Conservation (phyloP, 306 rosid genomes). For the Psophocarpus tetragonolobus region DNA sequence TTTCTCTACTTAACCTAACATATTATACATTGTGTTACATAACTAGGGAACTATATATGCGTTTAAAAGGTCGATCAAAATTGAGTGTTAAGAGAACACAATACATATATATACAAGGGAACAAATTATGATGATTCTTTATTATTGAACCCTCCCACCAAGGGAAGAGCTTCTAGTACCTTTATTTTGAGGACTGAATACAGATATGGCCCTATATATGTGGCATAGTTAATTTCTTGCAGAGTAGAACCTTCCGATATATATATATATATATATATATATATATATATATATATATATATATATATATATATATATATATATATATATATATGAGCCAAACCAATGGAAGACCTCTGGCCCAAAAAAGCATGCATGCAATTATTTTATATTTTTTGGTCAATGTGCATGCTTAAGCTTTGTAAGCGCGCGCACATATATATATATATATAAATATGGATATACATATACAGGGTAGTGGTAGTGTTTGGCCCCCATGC, state of each 20-base stretch:
- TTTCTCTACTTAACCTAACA: slow-evolving; percentile 32
- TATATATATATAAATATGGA: too few relatives aligned
- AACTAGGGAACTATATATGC: slow-evolving; percentile 1
- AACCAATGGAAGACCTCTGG: background rate
- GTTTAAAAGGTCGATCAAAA: background rate
- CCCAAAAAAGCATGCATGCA: background rate
- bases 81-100: background rate
- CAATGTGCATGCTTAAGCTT: background rate
- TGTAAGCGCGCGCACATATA: too few relatives aligned
- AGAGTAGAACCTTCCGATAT: background rate
- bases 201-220: background rate
- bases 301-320: background rate
- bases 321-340: background rate
- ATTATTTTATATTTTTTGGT: background rate
- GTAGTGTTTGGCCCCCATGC: slow-evolving; percentile 18
- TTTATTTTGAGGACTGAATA: background rate
- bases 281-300: background rate
- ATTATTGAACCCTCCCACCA: slow-evolving; percentile 4
- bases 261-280: background rate
- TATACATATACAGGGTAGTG: background rate
- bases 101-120: background rate
- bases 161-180: background rate
- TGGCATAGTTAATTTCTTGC: background rate
- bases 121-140: slow-evolving; percentile 13
- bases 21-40: slow-evolving; percentile 10